Conservation (phyloP, 257 asterid genomes). For the Eustoma russellianum region DNA sequence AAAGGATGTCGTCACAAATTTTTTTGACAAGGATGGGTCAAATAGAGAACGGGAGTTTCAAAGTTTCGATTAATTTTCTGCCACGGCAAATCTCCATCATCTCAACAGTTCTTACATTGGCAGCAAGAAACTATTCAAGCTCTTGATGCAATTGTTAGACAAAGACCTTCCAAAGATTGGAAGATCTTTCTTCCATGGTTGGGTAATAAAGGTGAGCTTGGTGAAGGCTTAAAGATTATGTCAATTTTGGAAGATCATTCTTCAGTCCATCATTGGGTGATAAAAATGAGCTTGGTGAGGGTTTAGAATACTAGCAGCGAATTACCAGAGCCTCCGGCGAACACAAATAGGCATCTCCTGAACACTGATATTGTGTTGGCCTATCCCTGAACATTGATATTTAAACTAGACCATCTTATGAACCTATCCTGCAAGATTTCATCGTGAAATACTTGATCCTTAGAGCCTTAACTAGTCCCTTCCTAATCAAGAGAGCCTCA, state of each 20-base stretch:
- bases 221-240: no score
- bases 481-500: slow-evolving; percentile 35
- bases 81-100: slow-evolving; percentile 48
- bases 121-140: slow-evolving; percentile 69
- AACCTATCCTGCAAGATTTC: slow-evolving; percentile 36
- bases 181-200: slow-evolving; percentile 17
- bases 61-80: slow-evolving; percentile 50
- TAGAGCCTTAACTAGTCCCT: slow-evolving; percentile 23
- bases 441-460: slow-evolving; percentile 21
- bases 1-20: slow-evolving; percentile 44
- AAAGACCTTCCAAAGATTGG: slow-evolving; percentile 31
- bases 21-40: slow-evolving; percentile 19
- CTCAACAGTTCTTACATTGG: no score
- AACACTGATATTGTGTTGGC: no score
- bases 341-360: no score
- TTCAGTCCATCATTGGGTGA: slow-evolving; percentile 29
- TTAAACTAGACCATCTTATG: slow-evolving; percentile 68
- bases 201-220: no score
- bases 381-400: slow-evolving; percentile 66
- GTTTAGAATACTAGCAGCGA: slow-evolving; percentile 65
- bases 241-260: slow-evolving; percentile 20
- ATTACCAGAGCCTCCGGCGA: slow-evolving; percentile 77
- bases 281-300: slow-evolving; percentile 38
- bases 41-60: background rate
- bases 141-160: slow-evolving; percentile 52